These are phyloP conservation scores for Amaranthus cruentus DNA, from an alignment of 148 eudicot species.

Conservation along the genomic window DNA sequence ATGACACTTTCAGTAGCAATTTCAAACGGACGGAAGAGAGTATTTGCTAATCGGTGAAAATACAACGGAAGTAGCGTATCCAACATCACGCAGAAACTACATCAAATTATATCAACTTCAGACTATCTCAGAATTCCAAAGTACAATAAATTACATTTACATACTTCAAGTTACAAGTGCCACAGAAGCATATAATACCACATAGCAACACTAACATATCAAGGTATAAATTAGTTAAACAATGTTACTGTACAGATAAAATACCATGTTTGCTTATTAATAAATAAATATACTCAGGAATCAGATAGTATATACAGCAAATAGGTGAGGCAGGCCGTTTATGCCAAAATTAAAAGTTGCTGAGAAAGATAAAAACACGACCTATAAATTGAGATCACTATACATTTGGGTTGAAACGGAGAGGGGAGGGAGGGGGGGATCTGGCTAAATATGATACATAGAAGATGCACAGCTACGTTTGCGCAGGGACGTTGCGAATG, in stretches of 20 bases:
- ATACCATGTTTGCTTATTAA: slow-evolving; percentile 20
- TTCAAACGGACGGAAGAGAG: too few species aligned
- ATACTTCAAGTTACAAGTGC: slow-evolving; percentile 3
- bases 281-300: slow-evolving; percentile 15
- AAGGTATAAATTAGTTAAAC: neutral
- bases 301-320: slow-evolving; percentile 25
- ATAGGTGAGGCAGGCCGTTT: slow-evolving; percentile 16
- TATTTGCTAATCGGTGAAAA: too few species aligned
- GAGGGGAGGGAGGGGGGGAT: neutral
- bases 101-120: too few species aligned
- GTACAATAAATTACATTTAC: slow-evolving; percentile 9
- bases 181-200: neutral
- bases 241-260: slow-evolving; percentile 19
- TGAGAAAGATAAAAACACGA: slow-evolving; percentile 2
- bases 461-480: slow-evolving; percentile 9
- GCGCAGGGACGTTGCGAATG: neutral
- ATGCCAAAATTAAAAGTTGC: slow-evolving; percentile 8
- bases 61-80: too few species aligned
- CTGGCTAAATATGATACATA: slow-evolving; percentile 27
- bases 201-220: neutral
- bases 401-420: slow-evolving; percentile 19
- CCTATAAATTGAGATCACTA: slow-evolving; percentile 27
- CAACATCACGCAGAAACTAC: too few species aligned
- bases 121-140: neutral
- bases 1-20: too few species aligned